A percentile compares a stretch with the other conserved stretches of the same genome.
Evolutionary conservation across 2,329 filamentous ascomycete species (phyloP).

Genomic region (Fusarium cyanostomum): DNA sequence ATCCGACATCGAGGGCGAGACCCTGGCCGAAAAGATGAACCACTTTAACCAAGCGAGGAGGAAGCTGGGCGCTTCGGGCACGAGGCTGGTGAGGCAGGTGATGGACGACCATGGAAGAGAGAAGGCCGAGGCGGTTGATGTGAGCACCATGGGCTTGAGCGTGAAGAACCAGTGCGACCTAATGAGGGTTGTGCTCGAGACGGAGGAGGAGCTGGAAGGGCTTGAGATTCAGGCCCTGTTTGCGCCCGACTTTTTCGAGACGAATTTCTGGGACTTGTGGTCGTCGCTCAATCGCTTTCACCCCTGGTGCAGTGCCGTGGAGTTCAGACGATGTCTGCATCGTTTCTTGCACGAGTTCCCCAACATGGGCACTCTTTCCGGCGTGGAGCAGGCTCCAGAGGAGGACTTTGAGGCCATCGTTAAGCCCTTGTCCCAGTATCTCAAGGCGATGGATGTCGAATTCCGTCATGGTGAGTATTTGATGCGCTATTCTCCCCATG

Average conservation of each 20-base stretch:
- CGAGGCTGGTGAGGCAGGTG: conserved; percentile 36
- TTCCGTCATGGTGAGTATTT: conserved; percentile 38
- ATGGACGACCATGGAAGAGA: conserved; percentile 29
- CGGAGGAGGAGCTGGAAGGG: conserved; percentile 39
- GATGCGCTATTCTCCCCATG: neutral
- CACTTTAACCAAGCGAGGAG: conserved; percentile 36
- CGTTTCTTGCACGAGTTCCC: conserved; percentile 42
- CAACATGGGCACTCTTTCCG: conserved; percentile 40
- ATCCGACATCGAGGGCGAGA: conserved; percentile 33
- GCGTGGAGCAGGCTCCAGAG: conserved; percentile 40
- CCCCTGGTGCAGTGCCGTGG: conserved; percentile 43
- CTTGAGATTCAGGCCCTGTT: conserved; percentile 42
- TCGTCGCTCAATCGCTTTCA: conserved; percentile 42
- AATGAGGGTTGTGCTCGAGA: conserved; percentile 43
- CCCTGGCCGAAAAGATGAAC: conserved; percentile 37
- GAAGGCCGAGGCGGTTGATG: conserved; percentile 37
- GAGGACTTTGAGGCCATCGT: conserved; percentile 43
- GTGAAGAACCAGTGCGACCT: conserved; percentile 44
- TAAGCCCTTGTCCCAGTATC: conserved; percentile 39
- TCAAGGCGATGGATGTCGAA: conserved; percentile 42
- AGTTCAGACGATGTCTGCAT: conserved; percentile 41
- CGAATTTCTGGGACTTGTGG: conserved; percentile 43
- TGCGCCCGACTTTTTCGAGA: conserved; percentile 41
- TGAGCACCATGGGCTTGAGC: conserved; percentile 42
- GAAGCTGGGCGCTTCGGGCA: conserved; percentile 39